phyloP scores from a whole-genome alignment of 805 yeast genomes.

The Pichia ethanolica region DNA sequence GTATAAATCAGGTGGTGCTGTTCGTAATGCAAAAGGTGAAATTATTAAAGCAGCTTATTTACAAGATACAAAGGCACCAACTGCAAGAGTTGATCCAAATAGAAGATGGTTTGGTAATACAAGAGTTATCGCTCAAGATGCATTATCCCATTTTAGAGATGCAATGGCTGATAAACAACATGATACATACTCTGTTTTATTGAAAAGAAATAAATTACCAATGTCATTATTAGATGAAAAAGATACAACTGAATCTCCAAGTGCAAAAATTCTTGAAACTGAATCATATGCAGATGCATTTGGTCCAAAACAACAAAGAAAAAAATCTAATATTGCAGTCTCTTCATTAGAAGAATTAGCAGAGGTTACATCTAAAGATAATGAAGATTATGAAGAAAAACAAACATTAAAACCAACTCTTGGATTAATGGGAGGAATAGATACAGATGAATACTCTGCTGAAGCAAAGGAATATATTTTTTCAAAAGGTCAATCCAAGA shows the following conservation, averaged over 20 bases:
- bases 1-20: conserved; percentile 90
- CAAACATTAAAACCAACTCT: conserved; percentile 65
- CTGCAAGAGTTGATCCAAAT: conserved; percentile 92
- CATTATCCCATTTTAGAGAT: conserved; percentile 85
- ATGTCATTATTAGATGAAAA: conserved; percentile 91
- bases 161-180: conserved; percentile 82
- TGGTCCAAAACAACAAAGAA: conserved; percentile 93
- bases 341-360: conserved; percentile 80
- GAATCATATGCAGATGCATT: conserved; percentile 76
- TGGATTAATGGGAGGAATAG: conserved; percentile 70
- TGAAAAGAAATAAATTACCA: conserved; percentile 87
- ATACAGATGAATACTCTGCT: conserved; percentile 75
- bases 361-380: conserved; percentile 45
- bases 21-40: conserved; percentile 81
- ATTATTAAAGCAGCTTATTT: conserved; percentile 79
- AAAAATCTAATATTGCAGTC: conserved; percentile 71
- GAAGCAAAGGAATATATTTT: conserved; percentile 95
- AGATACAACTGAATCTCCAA: conserved; percentile 68
- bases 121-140: conserved; percentile 95
- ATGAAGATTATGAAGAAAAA: conserved; percentile 61
- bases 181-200: conserved; percentile 77
- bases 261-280: conserved; percentile 76
- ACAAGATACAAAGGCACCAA: conserved; percentile 81
- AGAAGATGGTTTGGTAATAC: conserved; percentile 98
- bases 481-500: conserved; percentile 94